These are phyloP conservation scores for Microsporum audouinii DNA, from an alignment of 2,329 filamentous ascomycete genomes.

Conservation along the genomic window DNA sequence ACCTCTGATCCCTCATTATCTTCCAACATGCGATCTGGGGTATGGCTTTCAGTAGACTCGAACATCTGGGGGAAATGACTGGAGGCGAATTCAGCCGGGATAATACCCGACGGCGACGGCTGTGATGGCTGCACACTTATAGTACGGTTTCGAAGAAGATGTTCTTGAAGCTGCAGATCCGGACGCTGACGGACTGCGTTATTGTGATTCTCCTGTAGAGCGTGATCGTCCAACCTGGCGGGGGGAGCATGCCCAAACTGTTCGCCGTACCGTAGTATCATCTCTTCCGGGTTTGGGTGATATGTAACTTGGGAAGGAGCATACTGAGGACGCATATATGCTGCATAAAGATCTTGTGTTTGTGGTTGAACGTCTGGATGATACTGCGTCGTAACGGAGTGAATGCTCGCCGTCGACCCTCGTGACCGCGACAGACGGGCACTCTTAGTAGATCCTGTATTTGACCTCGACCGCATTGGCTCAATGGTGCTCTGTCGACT, in stretches of 20 bases:
- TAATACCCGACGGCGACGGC: slow-evolving; percentile 26
- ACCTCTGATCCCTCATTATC: slow-evolving; percentile 35
- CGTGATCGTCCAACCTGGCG: slow-evolving; percentile 27
- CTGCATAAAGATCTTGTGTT: slow-evolving; percentile 27
- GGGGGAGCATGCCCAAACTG: slow-evolving; percentile 31
- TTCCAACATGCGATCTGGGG: slow-evolving; percentile 30
- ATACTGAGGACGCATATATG: slow-evolving; percentile 29
- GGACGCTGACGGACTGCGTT: slow-evolving; percentile 25
- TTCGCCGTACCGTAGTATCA: slow-evolving; percentile 36
- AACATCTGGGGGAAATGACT: slow-evolving; percentile 32
- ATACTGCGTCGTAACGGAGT: slow-evolving; percentile 37
- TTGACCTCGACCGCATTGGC: slow-evolving; percentile 31
- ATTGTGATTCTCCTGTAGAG: slow-evolving; percentile 29
- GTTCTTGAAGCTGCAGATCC: slow-evolving; percentile 27
- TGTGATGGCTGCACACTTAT: slow-evolving; percentile 19
- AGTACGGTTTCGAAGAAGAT: slow-evolving; percentile 26
- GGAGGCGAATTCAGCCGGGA: slow-evolving; percentile 22
- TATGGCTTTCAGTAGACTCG: slow-evolving; percentile 33
- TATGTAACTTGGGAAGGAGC: slow-evolving; percentile 27
- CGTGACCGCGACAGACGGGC: slow-evolving; percentile 35
- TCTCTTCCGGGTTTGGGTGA: slow-evolving; percentile 33
- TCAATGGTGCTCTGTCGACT: slow-evolving; percentile 34
- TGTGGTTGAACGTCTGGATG: slow-evolving; percentile 30
- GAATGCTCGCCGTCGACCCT: slow-evolving; percentile 38
- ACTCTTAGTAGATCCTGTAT: slow-evolving; percentile 30